phyloP scores from a whole-genome alignment of 1,284 basidiomycete species.

The Megacollybia platyphylla region DNA sequence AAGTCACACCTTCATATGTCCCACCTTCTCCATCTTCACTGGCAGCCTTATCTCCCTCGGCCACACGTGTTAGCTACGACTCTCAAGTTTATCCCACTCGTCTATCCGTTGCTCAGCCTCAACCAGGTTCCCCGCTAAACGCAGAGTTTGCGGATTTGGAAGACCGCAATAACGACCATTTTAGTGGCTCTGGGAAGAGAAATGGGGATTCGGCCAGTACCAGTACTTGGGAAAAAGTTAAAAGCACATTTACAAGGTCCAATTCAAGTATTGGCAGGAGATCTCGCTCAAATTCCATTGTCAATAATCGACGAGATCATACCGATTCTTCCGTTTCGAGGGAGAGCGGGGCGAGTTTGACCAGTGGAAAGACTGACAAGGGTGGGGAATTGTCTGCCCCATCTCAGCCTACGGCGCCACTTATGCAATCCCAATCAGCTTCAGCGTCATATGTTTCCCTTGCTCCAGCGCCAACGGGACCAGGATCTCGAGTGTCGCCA shows the following conservation, averaged over 20 bases:
- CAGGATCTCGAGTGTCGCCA: constrained; percentile 33
- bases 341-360: constrained; percentile 62
- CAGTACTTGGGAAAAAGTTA: constrained; percentile 59
- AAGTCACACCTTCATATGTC: constrained; percentile 26
- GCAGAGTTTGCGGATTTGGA: constrained; percentile 50
- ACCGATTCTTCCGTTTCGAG: constrained; percentile 61
- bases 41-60: constrained; percentile 26
- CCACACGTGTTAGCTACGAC: constrained; percentile 30
- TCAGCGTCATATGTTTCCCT: constrained; percentile 41
- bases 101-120: constrained; percentile 46
- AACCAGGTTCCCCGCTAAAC: constrained; percentile 32
- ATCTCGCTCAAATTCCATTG: constrained; percentile 40
- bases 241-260: constrained; percentile 45
- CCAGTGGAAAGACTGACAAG: constrained; percentile 42
- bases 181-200: constrained; percentile 25
- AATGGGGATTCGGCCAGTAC: constrained; percentile 34
- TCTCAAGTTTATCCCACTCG: constrained; percentile 44
- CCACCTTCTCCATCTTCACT: constrained; percentile 40
- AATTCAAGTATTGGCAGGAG: constrained; percentile 55
- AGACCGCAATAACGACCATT: constrained; percentile 27
- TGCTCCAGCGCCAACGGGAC: constrained; percentile 40
- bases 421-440: constrained; percentile 51
- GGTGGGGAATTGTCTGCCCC: constrained; percentile 19
- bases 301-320: constrained; percentile 31
- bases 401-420: constrained; percentile 25